These are phyloP conservation scores for Aspergillus asperescens DNA, from an alignment of 495 filamentous ascomycete genomes.

Conservation along the genomic window DNA sequence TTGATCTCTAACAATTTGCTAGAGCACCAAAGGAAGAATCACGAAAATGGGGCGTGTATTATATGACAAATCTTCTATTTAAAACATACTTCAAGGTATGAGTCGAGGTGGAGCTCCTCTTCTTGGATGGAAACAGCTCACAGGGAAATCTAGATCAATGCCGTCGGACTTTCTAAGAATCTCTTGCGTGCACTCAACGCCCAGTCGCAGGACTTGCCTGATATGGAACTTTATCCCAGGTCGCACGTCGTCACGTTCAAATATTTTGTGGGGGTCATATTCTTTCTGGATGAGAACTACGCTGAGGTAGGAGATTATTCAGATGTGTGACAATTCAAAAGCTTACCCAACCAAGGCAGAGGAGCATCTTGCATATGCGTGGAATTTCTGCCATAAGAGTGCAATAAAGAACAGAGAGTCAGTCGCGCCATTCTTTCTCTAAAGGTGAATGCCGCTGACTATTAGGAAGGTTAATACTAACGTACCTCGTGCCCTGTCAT, in stretches of 20 bases:
- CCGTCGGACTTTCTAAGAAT: conserved; percentile 83
- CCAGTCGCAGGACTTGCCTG: conserved; percentile 68
- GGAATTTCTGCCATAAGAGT: conserved; percentile 64
- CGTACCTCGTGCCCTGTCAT: conserved; percentile 87
- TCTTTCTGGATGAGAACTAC: conserved; percentile 92
- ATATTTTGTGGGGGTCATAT: conserved; percentile 86
- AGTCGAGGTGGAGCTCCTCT: not conserved
- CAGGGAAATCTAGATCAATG: conserved; percentile 56
- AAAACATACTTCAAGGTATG: conserved; percentile 90
- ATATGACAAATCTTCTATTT: conserved; percentile 87
- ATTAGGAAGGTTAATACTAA: conserved; percentile 70
- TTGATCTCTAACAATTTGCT: conserved; percentile 18
- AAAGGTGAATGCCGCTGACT: conserved; percentile 22
- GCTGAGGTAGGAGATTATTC: conserved; percentile 45
- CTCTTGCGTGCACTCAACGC: conserved; percentile 75
- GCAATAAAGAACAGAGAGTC: conserved; percentile 75
- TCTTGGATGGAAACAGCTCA: not conserved
- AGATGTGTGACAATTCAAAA: not conserved
- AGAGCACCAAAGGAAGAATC: conserved; percentile 84
- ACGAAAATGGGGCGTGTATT: conserved; percentile 95
- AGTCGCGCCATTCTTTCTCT: conserved; percentile 20
- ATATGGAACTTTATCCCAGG: conserved; percentile 67
- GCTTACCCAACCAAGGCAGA: conserved; percentile 58
- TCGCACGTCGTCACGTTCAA: conserved; percentile 94
- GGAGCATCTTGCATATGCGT: conserved; percentile 70